Evolutionary conservation across 1,284 basidiomycete genomes (phyloP).

Genomic region (Ganoderma sinense): DNA sequence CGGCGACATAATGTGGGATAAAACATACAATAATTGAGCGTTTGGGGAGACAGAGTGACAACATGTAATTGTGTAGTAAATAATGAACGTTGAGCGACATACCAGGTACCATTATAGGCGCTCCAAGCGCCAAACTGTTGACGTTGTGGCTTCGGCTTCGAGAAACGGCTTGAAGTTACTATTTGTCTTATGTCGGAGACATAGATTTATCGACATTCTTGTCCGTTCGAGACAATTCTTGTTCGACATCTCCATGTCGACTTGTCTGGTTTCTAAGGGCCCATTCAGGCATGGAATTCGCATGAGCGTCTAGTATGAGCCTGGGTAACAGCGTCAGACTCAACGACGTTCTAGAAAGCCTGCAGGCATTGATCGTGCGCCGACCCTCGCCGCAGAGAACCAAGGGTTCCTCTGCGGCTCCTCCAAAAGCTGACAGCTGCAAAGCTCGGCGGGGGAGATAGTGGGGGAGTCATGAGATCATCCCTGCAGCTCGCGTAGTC

Average conservation of each 20-base stretch:
- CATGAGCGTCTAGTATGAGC: neutral
- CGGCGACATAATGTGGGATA: neutral
- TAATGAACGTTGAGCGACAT: neutral
- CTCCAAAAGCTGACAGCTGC: neutral
- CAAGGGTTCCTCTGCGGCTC: neutral
- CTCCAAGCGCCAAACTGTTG: neutral
- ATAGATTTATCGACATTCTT: neutral
- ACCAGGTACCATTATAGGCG: neutral
- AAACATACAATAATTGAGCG: neutral
- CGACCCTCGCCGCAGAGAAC: neutral
- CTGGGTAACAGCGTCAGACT: neutral
- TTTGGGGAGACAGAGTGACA: neutral
- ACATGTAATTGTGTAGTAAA: neutral
- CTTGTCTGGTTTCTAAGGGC: neutral
- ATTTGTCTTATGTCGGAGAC: neutral
- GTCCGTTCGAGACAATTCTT: neutral
- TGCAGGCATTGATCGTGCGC: neutral
- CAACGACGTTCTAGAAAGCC: neutral
- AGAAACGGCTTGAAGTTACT: neutral
- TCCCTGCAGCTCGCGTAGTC: neutral
- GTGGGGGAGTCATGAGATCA: neutral
- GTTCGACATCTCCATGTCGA: neutral
- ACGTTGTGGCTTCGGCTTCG: neutral
- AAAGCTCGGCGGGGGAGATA: neutral
- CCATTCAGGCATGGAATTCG: slow-evolving; percentile 1